A percentile compares a stretch with the other conserved stretches of the same genome.
phyloP scores from a whole-genome alignment of 2,329 filamentous ascomycete species.

The Alternaria triticimaculans region DNA sequence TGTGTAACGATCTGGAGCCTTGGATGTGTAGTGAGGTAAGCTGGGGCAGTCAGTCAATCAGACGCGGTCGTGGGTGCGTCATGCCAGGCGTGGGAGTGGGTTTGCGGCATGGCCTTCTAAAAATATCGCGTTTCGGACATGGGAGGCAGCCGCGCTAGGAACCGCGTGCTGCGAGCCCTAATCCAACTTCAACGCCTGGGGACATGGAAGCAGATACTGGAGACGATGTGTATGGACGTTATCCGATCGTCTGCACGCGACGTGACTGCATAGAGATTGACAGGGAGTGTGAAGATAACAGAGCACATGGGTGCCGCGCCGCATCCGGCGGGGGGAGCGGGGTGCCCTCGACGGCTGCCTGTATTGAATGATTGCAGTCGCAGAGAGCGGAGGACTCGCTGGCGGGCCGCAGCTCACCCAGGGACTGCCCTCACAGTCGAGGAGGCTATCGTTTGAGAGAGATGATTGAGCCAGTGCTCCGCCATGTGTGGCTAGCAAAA shows the following conservation, averaged over 20 bases:
- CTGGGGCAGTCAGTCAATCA: constrained; percentile 9
- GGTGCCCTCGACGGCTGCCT: background rate
- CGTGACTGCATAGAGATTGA: background rate
- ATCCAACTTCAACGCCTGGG: constrained; percentile 22
- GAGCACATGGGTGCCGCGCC: constrained; percentile 1
- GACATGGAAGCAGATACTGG: background rate
- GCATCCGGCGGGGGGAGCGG: constrained; percentile 7
- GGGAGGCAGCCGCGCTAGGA: constrained; percentile 18
- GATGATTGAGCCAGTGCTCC: constrained; percentile 6
- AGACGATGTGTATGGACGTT: constrained; percentile 1
- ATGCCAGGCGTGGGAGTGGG: constrained; percentile 11
- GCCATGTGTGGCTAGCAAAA: constrained; percentile 18
- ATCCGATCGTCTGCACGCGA: background rate
- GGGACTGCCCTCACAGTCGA: constrained; percentile 1
- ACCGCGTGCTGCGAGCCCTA: constrained; percentile 21
- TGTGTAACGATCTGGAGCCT: constrained; percentile 18
- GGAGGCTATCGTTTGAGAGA: constrained; percentile 3
- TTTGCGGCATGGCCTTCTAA: constrained; percentile 20
- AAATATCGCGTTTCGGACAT: constrained; percentile 26
- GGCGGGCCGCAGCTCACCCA: constrained; percentile 5
- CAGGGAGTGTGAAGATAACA: background rate
- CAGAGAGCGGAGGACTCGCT: constrained; percentile 1
- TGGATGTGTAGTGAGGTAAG: constrained; percentile 12
- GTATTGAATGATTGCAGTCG: background rate
- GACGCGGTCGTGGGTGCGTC: constrained; percentile 22